phyloP scores from a whole-genome alignment of 164 flowering plant species.

The Sedum album region DNA sequence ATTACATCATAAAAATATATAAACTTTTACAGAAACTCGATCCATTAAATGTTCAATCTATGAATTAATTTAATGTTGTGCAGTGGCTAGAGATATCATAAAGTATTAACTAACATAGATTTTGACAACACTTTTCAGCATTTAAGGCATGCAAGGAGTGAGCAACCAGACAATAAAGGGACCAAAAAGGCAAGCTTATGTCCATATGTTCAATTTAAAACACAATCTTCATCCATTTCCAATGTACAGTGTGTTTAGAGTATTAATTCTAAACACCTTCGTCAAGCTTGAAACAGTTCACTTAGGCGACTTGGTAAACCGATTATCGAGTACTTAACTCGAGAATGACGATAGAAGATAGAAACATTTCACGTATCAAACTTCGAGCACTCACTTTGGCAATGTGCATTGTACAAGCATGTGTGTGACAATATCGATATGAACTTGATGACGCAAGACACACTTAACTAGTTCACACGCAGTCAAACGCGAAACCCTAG shows the following conservation, averaged over 20 bases:
- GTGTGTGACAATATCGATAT: background rate
- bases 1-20: too few relatives aligned
- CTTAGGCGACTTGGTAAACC: background rate
- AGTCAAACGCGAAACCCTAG: background rate
- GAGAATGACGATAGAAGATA: background rate
- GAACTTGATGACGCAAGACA: background rate
- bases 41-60: background rate
- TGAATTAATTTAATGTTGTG: background rate
- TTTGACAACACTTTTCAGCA: background rate
- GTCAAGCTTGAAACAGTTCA: background rate
- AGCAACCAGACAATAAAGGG: conserved; percentile 1
- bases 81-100: background rate
- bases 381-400: background rate
- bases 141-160: conserved; percentile 5
- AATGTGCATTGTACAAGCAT: background rate
- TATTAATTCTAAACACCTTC: background rate
- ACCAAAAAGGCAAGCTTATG: conserved; percentile 3
- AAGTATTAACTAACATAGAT: background rate
- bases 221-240: background rate
- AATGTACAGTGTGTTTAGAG: background rate
- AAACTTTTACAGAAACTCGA: too few relatives aligned
- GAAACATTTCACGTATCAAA: background rate
- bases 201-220: conserved; percentile 1
- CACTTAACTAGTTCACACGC: background rate
- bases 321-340: background rate